phyloP scores from a whole-genome alignment of 148 eudicot species.

The Salicornia ramosissima region DNA sequence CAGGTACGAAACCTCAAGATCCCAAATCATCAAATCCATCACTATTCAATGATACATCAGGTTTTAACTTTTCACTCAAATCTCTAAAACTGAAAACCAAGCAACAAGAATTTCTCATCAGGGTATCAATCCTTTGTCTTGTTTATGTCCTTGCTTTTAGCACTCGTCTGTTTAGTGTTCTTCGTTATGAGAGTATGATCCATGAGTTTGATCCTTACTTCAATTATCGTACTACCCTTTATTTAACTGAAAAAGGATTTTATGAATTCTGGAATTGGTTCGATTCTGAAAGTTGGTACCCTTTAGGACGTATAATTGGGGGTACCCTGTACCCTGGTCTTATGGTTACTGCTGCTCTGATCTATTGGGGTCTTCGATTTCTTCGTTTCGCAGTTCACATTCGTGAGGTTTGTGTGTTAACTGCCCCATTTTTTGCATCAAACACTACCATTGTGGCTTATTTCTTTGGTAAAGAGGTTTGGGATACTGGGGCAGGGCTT shows the following conservation, averaged over 20 bases:
- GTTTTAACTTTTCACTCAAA: conserved; percentile 37
- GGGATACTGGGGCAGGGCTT: conserved; percentile 94
- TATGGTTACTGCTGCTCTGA: conserved; percentile 89
- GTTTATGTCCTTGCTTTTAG: conserved; percentile 80
- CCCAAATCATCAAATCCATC: conserved; percentile 36
- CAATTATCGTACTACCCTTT: conserved; percentile 83
- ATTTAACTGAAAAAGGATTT: conserved; percentile 72
- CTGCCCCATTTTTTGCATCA: conserved; percentile 93
- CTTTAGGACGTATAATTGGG: conserved; percentile 81
- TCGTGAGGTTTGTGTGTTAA: conserved; percentile 88
- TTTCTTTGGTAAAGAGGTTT: conserved; percentile 88
- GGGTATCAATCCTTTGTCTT: conserved; percentile 56
- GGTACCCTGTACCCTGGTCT: conserved; percentile 96
- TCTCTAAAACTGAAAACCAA: conserved; percentile 71
- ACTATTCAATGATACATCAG: not conserved
- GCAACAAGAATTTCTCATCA: conserved; percentile 83
- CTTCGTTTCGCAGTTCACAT: conserved; percentile 79
- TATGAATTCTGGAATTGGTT: conserved; percentile 99
- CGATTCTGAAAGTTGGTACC: conserved; percentile 94
- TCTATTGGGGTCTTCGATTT: conserved; percentile 60
- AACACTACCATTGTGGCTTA: conserved; percentile 91
- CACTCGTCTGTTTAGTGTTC: conserved; percentile 77
- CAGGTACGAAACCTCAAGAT: conserved; percentile 25
- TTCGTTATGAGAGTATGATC: conserved; percentile 94
- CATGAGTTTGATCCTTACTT: conserved; percentile 97